Evolutionary conservation across 257 asterid species (phyloP), one percentile per base, ranked within the genome.

Genomic region (Jasminum sambac): DNA sequence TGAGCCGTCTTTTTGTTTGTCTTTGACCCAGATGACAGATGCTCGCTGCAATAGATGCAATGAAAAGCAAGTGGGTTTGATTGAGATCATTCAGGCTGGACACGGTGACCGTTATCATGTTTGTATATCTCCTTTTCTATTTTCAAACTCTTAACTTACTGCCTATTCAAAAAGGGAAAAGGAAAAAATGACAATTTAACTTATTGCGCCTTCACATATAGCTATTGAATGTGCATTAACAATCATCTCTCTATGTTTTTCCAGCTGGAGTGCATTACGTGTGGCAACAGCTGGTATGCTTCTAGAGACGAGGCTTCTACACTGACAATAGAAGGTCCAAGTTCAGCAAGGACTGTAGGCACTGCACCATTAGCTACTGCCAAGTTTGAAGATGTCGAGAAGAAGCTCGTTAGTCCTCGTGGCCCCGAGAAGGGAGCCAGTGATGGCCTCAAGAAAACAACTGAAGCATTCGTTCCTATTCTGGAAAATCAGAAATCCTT

Each of bases 71-170:
- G 98, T 87, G 63, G 90, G 88, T 26, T 73, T 93, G 76, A 73
- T 60, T n/a, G 91, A 87, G 21, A 84, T 90, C 39, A 82, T 93
- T 73, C 96, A 88, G 73, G 70, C 94, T 66, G 95, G 97, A 66
- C 88, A 74, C 61, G 88, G 85, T 16, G 92, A 83, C 76, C 96
- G 94, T 23, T 93, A 93, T 71, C 89, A 85, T 92, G 98, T 92
- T 63, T 64, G 46, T 55, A 58, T 23, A 70, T 19, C 59, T 42
- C 48, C 55, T 64, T 63, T 39, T 39, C 25, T 14, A 30, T 17
- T 46, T 40, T 6, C 52, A 6, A 43, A 17, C 3, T 63, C 59
- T 17, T 65, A 8, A 57, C 38, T 7, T 39, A 17, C n/a, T 63
- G 17, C 14, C n/a, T n/a, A n/a, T n/a, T n/a, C n/a, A n/a, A n/a